Base-by-base conservation (phyloP, 805 yeast species). In the Metschnikowia reukaufii region DNA sequence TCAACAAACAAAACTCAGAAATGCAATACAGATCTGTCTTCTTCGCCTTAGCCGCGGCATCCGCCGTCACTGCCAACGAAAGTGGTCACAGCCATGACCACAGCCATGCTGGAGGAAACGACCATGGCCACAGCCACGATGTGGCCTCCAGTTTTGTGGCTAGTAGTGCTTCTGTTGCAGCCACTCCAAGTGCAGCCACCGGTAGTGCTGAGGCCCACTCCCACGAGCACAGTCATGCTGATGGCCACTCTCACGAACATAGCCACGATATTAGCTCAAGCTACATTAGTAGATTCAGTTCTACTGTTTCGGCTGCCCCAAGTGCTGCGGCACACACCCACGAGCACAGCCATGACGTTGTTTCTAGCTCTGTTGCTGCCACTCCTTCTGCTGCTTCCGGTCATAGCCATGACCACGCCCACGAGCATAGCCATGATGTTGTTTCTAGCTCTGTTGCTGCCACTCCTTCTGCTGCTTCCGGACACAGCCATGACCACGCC, bases 51-150 rank as follows among this genome's bases (percentile, higher is more conserved):
- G 42, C 42, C 15, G 36, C 36, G 13, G 36, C 29, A 12, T 19
- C 42, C 29, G 36, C 36, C 29, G 35, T 30, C 13, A 12, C 36
- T n/a, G 42, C 42, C 19, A 32, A 39, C 19, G 42, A 31, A 13
- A 32, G 29, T 16, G 42, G 30, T 9, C 27, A 23, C 23, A 13
- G 19, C 33, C 41, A 37, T 25, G 41, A 37, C 33, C 41, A 37
- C 33, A 25, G 13, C 10, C 33, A 15, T 17, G 19, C 33, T 17
- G 17, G 34, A 2, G 34, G 8, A 13, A 13, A 31, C 17, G 10
- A 13, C n/a, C 34, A 31, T 16, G 34, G n/a, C 3, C 34, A 31
- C 34, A 31, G 34, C 8, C 34, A 31, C 15, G 34, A 31, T 6
- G 34, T 16, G 15, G 34, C n/a, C 15, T 9, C 34, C n/a, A 31